Conservation (phyloP, 2,329 filamentous ascomycete genomes). For the Westerdykella aurantiaca region DNA sequence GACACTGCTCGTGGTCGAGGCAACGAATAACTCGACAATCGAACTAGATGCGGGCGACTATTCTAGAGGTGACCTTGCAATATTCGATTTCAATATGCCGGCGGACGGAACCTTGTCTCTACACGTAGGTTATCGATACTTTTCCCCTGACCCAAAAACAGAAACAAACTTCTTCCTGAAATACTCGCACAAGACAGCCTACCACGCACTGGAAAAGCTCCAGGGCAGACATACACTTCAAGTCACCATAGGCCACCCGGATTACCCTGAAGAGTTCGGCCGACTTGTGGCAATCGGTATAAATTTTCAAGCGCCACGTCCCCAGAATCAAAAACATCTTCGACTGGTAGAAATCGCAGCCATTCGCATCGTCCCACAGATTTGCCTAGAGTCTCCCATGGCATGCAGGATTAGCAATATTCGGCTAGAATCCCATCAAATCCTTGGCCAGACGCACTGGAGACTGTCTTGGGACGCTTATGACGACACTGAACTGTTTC, state of each 20-base stretch:
- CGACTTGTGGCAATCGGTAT: slow-evolving; percentile 25
- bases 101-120: slow-evolving; percentile 18
- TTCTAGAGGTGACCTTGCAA: slow-evolving; percentile 9
- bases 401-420: slow-evolving; percentile 10
- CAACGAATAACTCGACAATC: neutral
- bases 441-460: slow-evolving; percentile 15
- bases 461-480: slow-evolving; percentile 23
- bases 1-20: neutral
- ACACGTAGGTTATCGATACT: slow-evolving; percentile 6
- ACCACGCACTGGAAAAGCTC: neutral
- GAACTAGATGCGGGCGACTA: neutral
- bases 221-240: slow-evolving; percentile 1
- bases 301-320: slow-evolving; percentile 3
- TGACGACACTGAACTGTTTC: neutral
- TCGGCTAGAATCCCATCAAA: slow-evolving; percentile 9
- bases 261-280: neutral
- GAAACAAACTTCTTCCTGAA: slow-evolving; percentile 14
- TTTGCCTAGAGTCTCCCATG: neutral
- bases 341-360: slow-evolving; percentile 9
- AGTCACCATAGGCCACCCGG: neutral
- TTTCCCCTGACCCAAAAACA: no score
- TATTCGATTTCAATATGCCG: slow-evolving; percentile 34
- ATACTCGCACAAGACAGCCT: slow-evolving; percentile 4
- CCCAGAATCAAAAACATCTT: neutral
- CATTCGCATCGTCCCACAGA: slow-evolving; percentile 14